These are phyloP conservation scores for Mallotus repandus DNA, from an alignment of 441 rosid species.

Conservation along the genomic window DNA sequence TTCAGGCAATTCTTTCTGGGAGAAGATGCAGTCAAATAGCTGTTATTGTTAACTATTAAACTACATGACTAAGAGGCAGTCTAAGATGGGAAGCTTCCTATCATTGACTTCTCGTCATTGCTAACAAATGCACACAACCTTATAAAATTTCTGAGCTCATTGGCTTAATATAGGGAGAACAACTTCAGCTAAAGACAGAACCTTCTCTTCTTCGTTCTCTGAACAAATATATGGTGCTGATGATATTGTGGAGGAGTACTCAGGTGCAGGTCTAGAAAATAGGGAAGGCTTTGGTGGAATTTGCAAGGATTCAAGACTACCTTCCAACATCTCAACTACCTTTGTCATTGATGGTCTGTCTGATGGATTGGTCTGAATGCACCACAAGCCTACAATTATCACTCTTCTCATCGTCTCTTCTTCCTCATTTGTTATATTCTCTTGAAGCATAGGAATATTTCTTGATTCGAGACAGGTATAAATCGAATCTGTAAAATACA, in stretches of 20 bases:
- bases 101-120: no score
- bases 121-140: no score
- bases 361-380: constrained; percentile 1
- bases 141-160: no score
- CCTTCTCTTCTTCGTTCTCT: background rate
- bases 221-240: background rate
- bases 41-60: no score
- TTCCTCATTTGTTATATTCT: constrained; percentile 19
- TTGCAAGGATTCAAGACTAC: constrained; percentile 19
- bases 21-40: no score
- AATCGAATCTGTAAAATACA: background rate
- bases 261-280: constrained; percentile 13
- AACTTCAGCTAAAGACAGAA: background rate
- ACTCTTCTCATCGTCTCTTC: constrained; percentile 24
- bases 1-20: no score
- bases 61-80: no score
- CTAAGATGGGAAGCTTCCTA: no score
- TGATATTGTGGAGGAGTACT: background rate
- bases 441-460: background rate
- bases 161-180: no score
- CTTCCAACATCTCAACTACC: constrained; percentile 35
- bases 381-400: constrained; percentile 33
- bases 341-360: constrained; percentile 34
- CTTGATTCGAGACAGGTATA: background rate
- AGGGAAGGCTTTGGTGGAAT: constrained; percentile 27